Percentiles rank a stretch among this genome's conserved stretches.
Conservation (phyloP, 2,329 filamentous ascomycete species). For the Cytospora piceicola region DNA sequence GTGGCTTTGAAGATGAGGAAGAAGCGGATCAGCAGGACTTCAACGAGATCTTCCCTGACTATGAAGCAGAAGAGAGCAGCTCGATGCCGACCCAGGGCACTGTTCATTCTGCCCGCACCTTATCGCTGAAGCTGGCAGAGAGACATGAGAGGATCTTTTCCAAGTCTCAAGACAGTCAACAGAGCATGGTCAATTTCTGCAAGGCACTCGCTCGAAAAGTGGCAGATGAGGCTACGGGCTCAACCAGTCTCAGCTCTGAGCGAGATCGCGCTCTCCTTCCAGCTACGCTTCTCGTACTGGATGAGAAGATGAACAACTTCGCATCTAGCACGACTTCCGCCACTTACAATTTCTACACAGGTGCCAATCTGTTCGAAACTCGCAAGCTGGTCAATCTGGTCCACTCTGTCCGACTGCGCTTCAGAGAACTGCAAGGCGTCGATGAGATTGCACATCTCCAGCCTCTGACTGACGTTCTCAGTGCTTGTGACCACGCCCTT, state of each 20-base stretch:
- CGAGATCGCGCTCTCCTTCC: constrained; percentile 64
- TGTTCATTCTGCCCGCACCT: constrained; percentile 51
- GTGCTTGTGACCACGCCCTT: constrained; percentile 74
- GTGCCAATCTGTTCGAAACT: constrained; percentile 76
- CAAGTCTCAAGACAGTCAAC: constrained; percentile 44
- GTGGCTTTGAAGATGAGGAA: constrained; percentile 76
- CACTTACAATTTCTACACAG: constrained; percentile 86
- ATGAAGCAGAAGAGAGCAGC: constrained; percentile 57
- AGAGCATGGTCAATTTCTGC: constrained; percentile 51
- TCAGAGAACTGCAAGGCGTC: constrained; percentile 69
- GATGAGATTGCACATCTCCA: constrained; percentile 74
- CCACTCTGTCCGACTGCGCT: constrained; percentile 70
- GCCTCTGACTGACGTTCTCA: constrained; percentile 77
- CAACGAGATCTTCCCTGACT: constrained; percentile 79
- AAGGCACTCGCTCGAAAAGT: constrained; percentile 48
- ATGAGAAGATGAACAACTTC: constrained; percentile 61
- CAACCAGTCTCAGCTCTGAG: constrained; percentile 37
- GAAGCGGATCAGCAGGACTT: constrained; percentile 76
- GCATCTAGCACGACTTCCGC: constrained; percentile 42
- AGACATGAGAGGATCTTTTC: constrained; percentile 62
- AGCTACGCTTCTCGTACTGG: constrained; percentile 66
- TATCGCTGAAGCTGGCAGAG: constrained; percentile 64
- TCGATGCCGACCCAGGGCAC: constrained; percentile 38
- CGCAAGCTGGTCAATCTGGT: constrained; percentile 73
- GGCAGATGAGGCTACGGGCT: constrained; percentile 36